Base-by-base conservation (phyloP, 2,329 filamentous ascomycete genomes). In the Aciculosporium take region DNA sequence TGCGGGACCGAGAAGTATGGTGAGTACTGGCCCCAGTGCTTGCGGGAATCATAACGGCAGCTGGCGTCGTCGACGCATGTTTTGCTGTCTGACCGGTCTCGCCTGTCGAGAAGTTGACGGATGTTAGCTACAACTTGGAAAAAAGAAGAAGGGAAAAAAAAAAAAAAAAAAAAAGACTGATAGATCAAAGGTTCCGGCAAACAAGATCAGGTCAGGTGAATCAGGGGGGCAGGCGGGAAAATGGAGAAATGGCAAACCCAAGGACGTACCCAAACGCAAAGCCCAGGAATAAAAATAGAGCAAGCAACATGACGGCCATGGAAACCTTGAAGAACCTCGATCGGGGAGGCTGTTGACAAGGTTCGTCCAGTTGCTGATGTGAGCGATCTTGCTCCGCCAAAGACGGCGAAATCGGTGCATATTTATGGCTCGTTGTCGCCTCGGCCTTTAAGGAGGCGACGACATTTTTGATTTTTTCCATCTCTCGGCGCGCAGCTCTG, bases 11-110 rank as follows among this genome's bases (percentile, higher is more conserved):
- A 72, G 61, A 84, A 94, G 63, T 78, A 93, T 2, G 87, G 84
- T 15, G 85, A 82, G 59, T 94, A 94, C 57, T 89, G 86, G 42
- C 87, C 88, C 85, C 86, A 94, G 42, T 68, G 71, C 49, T 77
- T 81, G 1, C 77, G 75, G 34, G 80, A 69, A 25, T 71, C 57
- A 4, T 71, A 60, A 37, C 69, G 67, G 59, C 82, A 87, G n/a
- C 29, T 39, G 21, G 32, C 44, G 5, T 21, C 31, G n/a, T 33
- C 20, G 21, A 35, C 41, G 21, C 40, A 43, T 13, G 28, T 35
- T 13, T 21, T 23, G 32, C 20, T 15, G 12, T 36, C 34, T 38
- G 30, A 23, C 40, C 44, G 27, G 46, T 47, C 37, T 46, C 37
- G 38, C 41, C 45, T 37, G 39, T 36, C 25, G 8, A 3, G 10